A percentile compares a stretch with the other conserved stretches of the same genome.
Evolutionary conservation across 2,329 filamentous ascomycete species (phyloP).

Genomic region (Hysterium pulicare): DNA sequence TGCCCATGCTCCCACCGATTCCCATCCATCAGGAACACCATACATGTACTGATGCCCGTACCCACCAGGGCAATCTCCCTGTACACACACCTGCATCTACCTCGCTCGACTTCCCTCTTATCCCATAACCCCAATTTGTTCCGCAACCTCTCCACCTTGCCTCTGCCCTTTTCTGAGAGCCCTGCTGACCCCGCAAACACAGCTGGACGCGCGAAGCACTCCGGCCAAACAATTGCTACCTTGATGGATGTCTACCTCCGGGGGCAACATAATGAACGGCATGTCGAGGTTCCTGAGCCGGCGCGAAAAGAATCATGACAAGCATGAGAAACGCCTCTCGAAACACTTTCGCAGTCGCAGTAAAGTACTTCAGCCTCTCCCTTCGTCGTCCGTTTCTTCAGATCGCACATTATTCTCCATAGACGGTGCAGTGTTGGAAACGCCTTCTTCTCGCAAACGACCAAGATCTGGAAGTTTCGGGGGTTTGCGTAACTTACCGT

Average conservation of each 20-base stretch:
- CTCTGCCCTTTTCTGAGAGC: neutral
- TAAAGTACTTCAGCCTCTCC: constrained; percentile 29
- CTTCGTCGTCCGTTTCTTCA: constrained; percentile 16
- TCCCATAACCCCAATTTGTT: neutral
- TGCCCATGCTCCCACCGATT: too few species aligned
- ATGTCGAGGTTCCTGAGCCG: constrained; percentile 67
- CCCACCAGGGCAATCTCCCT: too few species aligned
- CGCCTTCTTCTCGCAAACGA: constrained; percentile 6
- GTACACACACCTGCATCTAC: too few species aligned
- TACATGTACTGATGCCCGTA: too few species aligned
- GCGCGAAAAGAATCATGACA: constrained; percentile 58
- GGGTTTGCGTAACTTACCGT: constrained; percentile 22
- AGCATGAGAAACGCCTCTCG: constrained; percentile 35
- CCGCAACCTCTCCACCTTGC: neutral
- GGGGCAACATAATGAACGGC: constrained; percentile 41
- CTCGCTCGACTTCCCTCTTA: too few species aligned
- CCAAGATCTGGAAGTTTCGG: constrained; percentile 18
- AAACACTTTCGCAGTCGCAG: constrained; percentile 22
- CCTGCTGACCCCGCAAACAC: neutral
- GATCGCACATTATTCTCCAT: constrained; percentile 11
- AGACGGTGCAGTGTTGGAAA: constrained; percentile 9
- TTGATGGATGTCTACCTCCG: constrained; percentile 14
- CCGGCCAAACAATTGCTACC: neutral
- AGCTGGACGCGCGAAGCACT: constrained; percentile 1
- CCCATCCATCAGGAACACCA: too few species aligned